phyloP scores from a whole-genome alignment of 2,329 filamentous ascomycete species.

The Claviceps fusiformis region DNA sequence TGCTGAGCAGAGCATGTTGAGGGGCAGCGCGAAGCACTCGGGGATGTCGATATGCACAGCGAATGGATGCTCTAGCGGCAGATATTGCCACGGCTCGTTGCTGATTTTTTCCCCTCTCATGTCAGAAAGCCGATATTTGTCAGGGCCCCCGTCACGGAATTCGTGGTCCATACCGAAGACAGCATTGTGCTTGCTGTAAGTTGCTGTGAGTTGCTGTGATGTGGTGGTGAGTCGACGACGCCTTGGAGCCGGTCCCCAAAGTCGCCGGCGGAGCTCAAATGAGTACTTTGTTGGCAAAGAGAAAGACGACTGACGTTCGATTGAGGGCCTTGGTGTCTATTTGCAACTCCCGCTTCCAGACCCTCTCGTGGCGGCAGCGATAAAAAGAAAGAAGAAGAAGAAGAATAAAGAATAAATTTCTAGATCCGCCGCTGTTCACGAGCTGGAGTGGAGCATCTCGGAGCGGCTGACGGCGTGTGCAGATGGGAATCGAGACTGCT shows the following conservation, averaged over 20 bases:
- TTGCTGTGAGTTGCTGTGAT: background rate
- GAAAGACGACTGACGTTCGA: background rate
- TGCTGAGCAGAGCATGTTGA: background rate
- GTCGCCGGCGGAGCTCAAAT: background rate
- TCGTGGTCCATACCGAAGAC: background rate
- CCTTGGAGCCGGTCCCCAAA: background rate
- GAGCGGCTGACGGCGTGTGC: background rate
- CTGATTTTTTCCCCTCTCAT: background rate
- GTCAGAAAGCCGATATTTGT: background rate
- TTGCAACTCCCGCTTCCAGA: background rate
- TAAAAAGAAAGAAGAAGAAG: background rate
- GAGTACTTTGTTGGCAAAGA: background rate
- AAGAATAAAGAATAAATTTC: background rate
- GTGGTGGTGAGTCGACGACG: background rate
- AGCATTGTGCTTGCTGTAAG: background rate
- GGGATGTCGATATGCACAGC: background rate
- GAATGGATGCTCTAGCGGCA: background rate
- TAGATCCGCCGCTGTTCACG: background rate
- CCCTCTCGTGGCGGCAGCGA: background rate
- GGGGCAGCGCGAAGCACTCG: background rate
- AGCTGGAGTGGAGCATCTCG: background rate
- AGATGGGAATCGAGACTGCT: background rate
- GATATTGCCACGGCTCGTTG: background rate
- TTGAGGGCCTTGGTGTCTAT: background rate
- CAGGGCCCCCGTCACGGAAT: background rate